Evolutionary conservation across 2,329 filamentous ascomycete species (phyloP).

Genomic region (Fusarium sarcochroum): DNA sequence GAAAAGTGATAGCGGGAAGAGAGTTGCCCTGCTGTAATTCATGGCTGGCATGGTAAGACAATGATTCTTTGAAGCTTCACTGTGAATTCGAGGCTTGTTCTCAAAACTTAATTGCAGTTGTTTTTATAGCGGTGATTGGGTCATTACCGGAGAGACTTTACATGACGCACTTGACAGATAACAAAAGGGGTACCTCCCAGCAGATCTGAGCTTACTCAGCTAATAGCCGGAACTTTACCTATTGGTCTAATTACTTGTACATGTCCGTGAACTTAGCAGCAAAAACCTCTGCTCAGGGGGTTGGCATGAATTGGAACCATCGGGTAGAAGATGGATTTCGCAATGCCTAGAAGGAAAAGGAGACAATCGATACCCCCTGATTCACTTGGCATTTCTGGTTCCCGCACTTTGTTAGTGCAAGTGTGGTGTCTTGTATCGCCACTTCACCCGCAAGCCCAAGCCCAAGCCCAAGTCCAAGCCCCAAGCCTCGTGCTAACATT

Average conservation of each 20-base stretch:
- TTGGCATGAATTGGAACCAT: not conserved
- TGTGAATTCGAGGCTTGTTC: too few species aligned
- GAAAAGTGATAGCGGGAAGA: not conserved
- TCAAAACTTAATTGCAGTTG: too few species aligned
- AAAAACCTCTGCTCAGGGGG: conserved; percentile 10
- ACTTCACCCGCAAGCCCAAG: conserved; percentile 8
- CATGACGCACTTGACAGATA: conserved; percentile 12
- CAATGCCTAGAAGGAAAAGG: conserved; percentile 22
- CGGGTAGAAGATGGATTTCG: not conserved
- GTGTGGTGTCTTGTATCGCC: conserved; percentile 8
- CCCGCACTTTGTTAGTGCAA: not conserved
- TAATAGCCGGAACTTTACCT: conserved; percentile 12
- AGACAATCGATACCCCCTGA: conserved; percentile 22
- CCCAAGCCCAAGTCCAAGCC: too few species aligned
- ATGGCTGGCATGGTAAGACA: not conserved
- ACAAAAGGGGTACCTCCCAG: not conserved
- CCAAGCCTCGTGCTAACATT: conserved; percentile 4
- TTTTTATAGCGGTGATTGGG: too few species aligned
- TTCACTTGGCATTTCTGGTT: conserved; percentile 29
- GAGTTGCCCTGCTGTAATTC: not conserved
- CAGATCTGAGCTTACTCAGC: conserved; percentile 18
- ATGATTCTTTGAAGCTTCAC: not conserved
- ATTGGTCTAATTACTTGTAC: conserved; percentile 10
- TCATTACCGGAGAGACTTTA: not conserved
- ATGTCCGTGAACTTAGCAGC: not conserved